phyloP scores from a whole-genome alignment of 1,139 yeast genomes.

The Pichia sp. region DNA sequence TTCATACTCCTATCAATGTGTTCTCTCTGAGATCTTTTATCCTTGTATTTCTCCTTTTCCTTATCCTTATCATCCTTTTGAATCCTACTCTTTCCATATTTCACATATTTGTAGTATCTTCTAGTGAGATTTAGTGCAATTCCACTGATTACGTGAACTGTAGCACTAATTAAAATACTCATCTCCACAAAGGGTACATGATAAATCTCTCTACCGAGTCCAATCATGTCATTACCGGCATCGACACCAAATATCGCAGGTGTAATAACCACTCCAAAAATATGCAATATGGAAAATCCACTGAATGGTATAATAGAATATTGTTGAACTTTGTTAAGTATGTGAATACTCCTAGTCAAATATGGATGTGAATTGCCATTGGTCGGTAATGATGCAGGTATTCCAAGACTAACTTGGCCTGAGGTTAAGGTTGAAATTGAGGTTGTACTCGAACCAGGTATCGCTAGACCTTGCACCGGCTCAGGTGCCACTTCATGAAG shows the following conservation, averaged over 20 bases:
- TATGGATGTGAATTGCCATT: constrained; percentile 9
- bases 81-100: constrained; percentile 22
- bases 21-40: background rate
- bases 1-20: constrained; percentile 1
- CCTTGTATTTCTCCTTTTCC: background rate
- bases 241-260: constrained; percentile 44
- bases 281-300: constrained; percentile 53
- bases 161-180: constrained; percentile 37
- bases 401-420: no score
- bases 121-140: constrained; percentile 38
- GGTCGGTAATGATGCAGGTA: constrained; percentile 14
- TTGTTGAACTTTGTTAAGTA: constrained; percentile 36
- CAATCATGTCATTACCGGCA: constrained; percentile 48
- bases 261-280: constrained; percentile 45
- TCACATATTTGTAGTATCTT: constrained; percentile 24
- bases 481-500: constrained; percentile 12
- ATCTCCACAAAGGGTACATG: constrained; percentile 46
- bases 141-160: constrained; percentile 51
- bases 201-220: constrained; percentile 56
- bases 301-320: constrained; percentile 57
- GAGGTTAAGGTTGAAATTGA: no score
- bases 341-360: constrained; percentile 12
- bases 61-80: background rate
- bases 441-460: no score
- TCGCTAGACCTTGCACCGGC: constrained; percentile 4